Evolutionary conservation across 2,329 filamentous ascomycete genomes (phyloP).

Genomic region (Stemphylium lycopersici): DNA sequence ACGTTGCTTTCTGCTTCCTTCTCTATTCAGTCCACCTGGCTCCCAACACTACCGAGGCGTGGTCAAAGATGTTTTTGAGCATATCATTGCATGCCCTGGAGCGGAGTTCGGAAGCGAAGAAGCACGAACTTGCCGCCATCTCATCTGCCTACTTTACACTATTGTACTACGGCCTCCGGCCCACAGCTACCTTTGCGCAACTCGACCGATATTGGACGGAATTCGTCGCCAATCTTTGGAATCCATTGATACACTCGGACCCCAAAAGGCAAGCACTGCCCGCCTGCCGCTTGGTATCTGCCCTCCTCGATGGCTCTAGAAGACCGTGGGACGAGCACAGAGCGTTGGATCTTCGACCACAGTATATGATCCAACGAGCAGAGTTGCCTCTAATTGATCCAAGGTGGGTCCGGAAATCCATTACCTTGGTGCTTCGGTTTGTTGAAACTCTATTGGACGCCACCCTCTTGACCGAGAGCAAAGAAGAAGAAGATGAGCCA

Average conservation of each 20-base stretch:
- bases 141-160: conserved; percentile 73
- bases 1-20: conserved; percentile 84
- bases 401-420: conserved; percentile 82
- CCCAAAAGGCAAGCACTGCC: conserved; percentile 32
- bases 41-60: conserved; percentile 59
- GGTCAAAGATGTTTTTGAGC: conserved; percentile 38
- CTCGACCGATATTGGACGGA: conserved; percentile 80
- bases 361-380: conserved; percentile 59
- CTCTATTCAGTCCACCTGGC: conserved; percentile 75
- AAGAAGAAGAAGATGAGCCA: conserved; percentile 49
- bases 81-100: conserved; percentile 38
- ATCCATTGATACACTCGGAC: conserved; percentile 28
- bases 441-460: conserved; percentile 61
- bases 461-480: conserved; percentile 53
- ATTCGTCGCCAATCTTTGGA: conserved; percentile 70
- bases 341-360: conserved; percentile 63
- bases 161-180: conserved; percentile 63
- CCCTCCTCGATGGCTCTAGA: conserved; percentile 66
- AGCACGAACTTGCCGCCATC: conserved; percentile 64
- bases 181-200: conserved; percentile 67
- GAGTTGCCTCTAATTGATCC: conserved; percentile 84
- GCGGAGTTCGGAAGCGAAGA: conserved; percentile 65
- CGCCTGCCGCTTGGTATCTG: conserved; percentile 70
- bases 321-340: conserved; percentile 77
- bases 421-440: conserved; percentile 67